phyloP scores from a whole-genome alignment of 768 basidiomycete genomes.

The Collybia sordida region DNA sequence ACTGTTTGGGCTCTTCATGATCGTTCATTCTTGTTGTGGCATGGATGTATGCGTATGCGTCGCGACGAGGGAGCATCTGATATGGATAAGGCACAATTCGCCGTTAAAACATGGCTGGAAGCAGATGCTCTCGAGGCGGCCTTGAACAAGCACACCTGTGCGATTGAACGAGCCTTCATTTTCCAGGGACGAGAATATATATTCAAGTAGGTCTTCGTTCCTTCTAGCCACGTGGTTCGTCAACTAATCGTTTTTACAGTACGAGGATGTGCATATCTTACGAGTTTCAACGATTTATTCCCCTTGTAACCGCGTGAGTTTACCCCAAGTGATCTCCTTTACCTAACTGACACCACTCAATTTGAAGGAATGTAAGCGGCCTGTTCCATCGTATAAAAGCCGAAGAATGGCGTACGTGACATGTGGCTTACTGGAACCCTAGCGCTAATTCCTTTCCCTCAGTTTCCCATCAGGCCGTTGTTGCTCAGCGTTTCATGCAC shows the following conservation, averaged over 20 bases:
- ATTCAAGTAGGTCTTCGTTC: constrained; percentile 59
- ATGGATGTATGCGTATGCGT: constrained; percentile 66
- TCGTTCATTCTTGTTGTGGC: constrained; percentile 71
- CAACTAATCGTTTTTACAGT: constrained; percentile 32
- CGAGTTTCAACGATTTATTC: constrained; percentile 66
- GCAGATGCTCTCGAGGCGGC: constrained; percentile 64
- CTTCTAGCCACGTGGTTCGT: not conserved
- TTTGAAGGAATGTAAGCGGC: constrained; percentile 39
- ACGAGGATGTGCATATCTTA: constrained; percentile 69
- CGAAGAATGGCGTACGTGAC: constrained; percentile 64
- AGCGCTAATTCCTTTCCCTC: constrained; percentile 7
- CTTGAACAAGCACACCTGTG: constrained; percentile 63
- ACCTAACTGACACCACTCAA: not conserved
- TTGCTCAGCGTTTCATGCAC: constrained; percentile 59
- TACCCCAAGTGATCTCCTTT: not conserved
- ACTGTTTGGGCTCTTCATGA: constrained; percentile 77
- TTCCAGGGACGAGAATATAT: constrained; percentile 73
- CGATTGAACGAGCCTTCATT: constrained; percentile 64
- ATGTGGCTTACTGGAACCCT: not conserved
- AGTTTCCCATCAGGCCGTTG: constrained; percentile 62
- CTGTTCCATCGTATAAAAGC: constrained; percentile 56
- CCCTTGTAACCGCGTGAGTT: constrained; percentile 56
- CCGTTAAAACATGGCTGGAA: constrained; percentile 68
- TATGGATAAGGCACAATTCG: constrained; percentile 59
- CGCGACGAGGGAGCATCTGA: constrained; percentile 38